A percentile compares a stretch with the other conserved stretches of the same genome.
These are phyloP conservation scores for Cytospora paraplurivora DNA, from an alignment of 2,329 filamentous ascomycete species.

Conservation along the genomic window DNA sequence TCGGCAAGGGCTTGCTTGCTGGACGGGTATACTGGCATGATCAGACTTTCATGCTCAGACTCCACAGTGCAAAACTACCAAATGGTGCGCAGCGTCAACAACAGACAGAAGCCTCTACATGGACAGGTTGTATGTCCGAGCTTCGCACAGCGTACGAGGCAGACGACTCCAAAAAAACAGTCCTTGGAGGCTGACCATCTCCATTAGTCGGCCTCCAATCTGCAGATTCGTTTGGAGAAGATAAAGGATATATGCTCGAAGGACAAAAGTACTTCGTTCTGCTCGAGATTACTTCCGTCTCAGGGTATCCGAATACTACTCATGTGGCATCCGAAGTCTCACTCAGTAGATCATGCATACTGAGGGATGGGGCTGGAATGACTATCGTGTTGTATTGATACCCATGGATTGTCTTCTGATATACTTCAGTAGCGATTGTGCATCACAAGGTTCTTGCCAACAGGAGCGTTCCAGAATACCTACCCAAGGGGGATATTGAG, in stretches of 20 bases:
- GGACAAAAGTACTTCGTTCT: neutral
- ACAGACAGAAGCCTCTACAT: neutral
- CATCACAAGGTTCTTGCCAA: neutral
- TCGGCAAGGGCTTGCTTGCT: neutral
- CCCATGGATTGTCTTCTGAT: no score
- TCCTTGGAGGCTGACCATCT: neutral
- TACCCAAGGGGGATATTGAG: neutral
- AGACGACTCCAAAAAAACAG: neutral
- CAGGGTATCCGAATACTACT: neutral
- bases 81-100: neutral
- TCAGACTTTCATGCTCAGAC: neutral
- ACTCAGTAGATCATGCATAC: slow-evolving; percentile 16
- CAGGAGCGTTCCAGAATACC: neutral
- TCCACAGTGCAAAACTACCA: neutral
- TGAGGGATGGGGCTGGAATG: slow-evolving; percentile 10
- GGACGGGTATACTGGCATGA: neutral
- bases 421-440: neutral
- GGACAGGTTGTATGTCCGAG: neutral
- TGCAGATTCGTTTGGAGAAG: neutral
- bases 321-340: slow-evolving; percentile 12
- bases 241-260: neutral
- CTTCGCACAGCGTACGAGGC: neutral
- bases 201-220: neutral
- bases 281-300: neutral
- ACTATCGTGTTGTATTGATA: neutral